phyloP scores from a whole-genome alignment of 2,329 filamentous ascomycete species.

The Phyllosticta citribraziliensis region DNA sequence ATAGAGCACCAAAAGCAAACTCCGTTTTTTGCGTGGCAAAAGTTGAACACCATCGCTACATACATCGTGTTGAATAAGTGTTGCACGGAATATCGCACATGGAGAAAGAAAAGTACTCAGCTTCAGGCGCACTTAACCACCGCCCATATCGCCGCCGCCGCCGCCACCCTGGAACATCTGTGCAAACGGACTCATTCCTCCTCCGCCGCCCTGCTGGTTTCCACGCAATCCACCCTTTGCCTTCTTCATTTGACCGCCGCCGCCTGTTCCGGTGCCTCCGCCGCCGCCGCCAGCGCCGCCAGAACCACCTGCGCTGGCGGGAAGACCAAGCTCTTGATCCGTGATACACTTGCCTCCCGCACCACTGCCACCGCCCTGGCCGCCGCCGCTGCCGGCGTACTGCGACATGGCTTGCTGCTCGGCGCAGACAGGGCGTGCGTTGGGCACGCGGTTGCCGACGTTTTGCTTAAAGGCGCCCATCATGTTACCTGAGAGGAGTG shows the following conservation, averaged over 20 bases:
- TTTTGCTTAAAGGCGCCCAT: background rate
- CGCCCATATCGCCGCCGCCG: background rate
- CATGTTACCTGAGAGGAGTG: background rate
- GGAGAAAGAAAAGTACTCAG: background rate
- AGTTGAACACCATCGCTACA: background rate
- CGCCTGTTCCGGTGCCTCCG: background rate
- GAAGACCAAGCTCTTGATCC: background rate
- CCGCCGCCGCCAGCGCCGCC: background rate
- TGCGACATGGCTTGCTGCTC: background rate
- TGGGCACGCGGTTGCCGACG: background rate
- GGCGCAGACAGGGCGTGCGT: background rate
- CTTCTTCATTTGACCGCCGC: background rate
- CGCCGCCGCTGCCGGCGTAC: background rate
- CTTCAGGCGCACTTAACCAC: background rate
- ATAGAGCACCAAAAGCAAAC: too few relatives aligned
- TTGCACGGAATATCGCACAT: background rate
- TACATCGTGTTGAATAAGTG: background rate
- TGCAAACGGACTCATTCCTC: background rate
- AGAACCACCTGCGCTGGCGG: background rate
- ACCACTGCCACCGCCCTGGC: background rate
- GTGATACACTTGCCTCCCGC: background rate
- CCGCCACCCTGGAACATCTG: background rate
- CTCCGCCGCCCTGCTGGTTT: background rate
- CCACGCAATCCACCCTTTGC: background rate
- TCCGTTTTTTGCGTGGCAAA: too few relatives aligned